Conservation (phyloP, 1,284 basidiomycete genomes). For the Puccinia triticina region DNA sequence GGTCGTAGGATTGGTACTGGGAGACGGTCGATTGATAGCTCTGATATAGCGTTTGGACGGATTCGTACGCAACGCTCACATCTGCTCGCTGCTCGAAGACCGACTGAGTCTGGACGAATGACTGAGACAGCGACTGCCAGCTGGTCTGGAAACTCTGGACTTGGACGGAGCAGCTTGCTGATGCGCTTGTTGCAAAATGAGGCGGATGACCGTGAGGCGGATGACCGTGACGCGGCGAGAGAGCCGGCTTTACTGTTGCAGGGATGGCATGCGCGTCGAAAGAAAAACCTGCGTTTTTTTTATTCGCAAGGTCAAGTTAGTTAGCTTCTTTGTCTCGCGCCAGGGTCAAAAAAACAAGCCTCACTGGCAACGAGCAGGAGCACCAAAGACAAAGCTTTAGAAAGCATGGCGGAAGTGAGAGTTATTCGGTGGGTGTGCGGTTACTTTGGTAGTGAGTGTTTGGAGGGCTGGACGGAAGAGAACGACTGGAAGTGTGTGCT, state of each 20-base stretch:
- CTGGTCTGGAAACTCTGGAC: too few relatives aligned
- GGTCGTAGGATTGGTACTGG: background rate
- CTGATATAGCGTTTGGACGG: conserved; percentile 9
- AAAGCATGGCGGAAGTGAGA: too few relatives aligned
- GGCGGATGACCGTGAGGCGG: too few relatives aligned
- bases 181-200: background rate
- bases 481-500: too few relatives aligned
- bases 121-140: conserved; percentile 6
- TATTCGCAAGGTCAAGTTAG: too few relatives aligned
- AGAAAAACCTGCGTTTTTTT: background rate
- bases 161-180: background rate
- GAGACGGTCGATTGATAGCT: background rate
- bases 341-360: too few relatives aligned
- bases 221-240: background rate
- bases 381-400: too few relatives aligned
- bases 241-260: background rate
- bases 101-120: background rate
- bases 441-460: too few relatives aligned
- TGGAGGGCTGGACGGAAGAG: too few relatives aligned
- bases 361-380: too few relatives aligned
- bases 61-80: background rate
- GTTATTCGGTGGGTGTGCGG: too few relatives aligned
- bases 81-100: conserved; percentile 3
- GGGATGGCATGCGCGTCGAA: background rate
- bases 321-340: too few relatives aligned